Base-by-base conservation (phyloP, 2,329 filamentous ascomycete species). In the Zasmidium cellare region DNA sequence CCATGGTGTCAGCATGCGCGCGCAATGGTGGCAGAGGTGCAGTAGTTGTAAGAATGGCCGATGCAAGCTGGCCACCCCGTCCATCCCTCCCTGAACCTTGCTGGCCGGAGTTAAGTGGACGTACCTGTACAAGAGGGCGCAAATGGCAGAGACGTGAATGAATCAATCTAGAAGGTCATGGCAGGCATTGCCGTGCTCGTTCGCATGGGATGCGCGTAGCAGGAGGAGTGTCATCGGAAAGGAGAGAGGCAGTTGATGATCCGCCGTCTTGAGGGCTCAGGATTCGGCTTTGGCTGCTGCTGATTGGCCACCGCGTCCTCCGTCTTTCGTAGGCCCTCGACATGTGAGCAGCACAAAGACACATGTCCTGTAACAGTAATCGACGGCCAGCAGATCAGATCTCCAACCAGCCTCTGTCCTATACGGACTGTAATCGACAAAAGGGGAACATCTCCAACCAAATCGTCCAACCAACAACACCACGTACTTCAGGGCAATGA, bases 101-200 rank as follows among this genome's bases (percentile, higher is more conserved):
- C 46, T 14, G 9, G 20, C 9, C 22, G 44, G 6, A 44, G 12
- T 20, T 19, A 24, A 9, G 3, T 28, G 19, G 12, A 46, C 56
- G 45, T 51, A 58, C 56, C 56, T 46, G 41, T 55, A 51, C 51
- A 58, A 51, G 55, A 46, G 50, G 31, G 56, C 55, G 55, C 55
- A 20, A 23, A 49, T n/a, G 24, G 23, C 20, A 31, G 25, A 19
- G 20, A 5, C 16, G n/a, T 20, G 11, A 20, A 35, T 38, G 14
- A n/a, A 41, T 9, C 7, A 18, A 35, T 35, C 9, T 35, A 51
- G 20, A 50, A 19, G 31, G 18, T 23, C 35, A 52, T 44, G 12
- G 35, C 38, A 18, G 50, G 35, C 50, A 52, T 52, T 44, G 18
- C 35, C 31, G 22, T 28, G 35, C 31, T 19, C n/a, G n/a, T 16